phyloP scores from a whole-genome alignment of 257 asterid genomes.

The Lavandula angustifolia region DNA sequence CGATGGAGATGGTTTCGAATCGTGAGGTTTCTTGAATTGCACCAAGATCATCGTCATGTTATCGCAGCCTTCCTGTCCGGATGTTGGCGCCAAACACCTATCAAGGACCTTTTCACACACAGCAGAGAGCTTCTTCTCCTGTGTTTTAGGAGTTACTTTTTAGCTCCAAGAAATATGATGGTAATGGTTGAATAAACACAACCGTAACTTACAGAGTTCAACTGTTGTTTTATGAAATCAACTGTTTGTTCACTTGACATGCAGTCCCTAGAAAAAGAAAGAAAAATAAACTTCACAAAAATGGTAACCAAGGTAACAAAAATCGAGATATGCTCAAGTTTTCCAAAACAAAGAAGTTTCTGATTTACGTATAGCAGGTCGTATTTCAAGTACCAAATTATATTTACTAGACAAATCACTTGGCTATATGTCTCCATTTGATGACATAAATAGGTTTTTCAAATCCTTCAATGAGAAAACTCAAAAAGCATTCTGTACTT shows the following conservation, averaged over 20 bases:
- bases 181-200: background rate
- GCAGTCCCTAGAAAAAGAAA: slow-evolving; percentile 73
- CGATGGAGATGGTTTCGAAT: slow-evolving; percentile 24
- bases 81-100: slow-evolving; percentile 79
- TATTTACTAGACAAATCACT: slow-evolving; percentile 14
- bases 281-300: background rate
- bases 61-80: slow-evolving; percentile 91
- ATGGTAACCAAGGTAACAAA: slow-evolving; percentile 17
- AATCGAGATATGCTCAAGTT: background rate
- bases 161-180: slow-evolving; percentile 8
- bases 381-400: slow-evolving; percentile 17
- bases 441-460: slow-evolving; percentile 1
- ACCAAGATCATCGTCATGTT: slow-evolving; percentile 96
- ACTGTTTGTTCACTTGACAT: slow-evolving; percentile 86
- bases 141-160: slow-evolving; percentile 27
- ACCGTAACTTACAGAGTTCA: slow-evolving; percentile 51
- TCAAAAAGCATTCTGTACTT: slow-evolving; percentile 4
- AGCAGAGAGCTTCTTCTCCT: slow-evolving; percentile 79
- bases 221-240: slow-evolving; percentile 65
- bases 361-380: background rate
- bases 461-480: slow-evolving; percentile 13
- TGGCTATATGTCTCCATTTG: slow-evolving; percentile 5
- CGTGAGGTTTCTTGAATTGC: slow-evolving; percentile 59
- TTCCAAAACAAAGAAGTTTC: background rate
- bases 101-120: slow-evolving; percentile 77